Evolutionary conservation across 2,329 filamentous ascomycete species (phyloP).

Genomic region (Fusarium tuaranense): DNA sequence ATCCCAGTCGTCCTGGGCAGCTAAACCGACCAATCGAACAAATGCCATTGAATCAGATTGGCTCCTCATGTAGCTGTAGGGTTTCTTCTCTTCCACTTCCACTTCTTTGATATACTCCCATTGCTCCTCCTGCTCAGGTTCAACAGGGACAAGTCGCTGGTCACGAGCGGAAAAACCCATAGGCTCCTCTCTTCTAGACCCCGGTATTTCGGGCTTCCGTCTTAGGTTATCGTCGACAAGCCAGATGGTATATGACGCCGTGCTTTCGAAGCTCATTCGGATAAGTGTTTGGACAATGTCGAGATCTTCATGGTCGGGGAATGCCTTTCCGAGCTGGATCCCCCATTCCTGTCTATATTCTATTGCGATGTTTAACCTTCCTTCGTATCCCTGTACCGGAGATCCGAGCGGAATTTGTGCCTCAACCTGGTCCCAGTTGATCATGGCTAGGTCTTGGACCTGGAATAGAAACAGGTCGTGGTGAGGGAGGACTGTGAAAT

Average conservation of each 20-base stretch:
- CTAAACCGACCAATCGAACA: too few species aligned
- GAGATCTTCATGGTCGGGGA: neutral
- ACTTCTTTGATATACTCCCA: neutral
- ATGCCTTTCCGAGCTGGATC: neutral
- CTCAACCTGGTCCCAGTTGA: neutral
- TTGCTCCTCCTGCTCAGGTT: neutral
- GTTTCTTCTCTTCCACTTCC: neutral
- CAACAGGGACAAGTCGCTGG: neutral
- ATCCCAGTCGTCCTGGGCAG: too few species aligned
- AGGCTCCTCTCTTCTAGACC: neutral
- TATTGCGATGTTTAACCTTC: neutral
- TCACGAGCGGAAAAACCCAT: neutral
- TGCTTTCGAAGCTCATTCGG: neutral
- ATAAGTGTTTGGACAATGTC: neutral
- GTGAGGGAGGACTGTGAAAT: conserved; percentile 14
- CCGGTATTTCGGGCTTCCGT: neutral
- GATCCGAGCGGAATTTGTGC: conserved; percentile 2
- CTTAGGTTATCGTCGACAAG: neutral
- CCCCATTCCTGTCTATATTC: conserved; percentile 19
- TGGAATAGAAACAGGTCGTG: conserved; percentile 24
- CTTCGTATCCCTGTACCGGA: accelerated
- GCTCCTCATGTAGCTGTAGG: too few species aligned
- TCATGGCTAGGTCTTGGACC: neutral
- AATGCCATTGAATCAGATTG: neutral
- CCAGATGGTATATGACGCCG: neutral